Evolutionary conservation across 1,139 yeast genomes (phyloP).

Genomic region (Scheffersomyces cryptocercus): DNA sequence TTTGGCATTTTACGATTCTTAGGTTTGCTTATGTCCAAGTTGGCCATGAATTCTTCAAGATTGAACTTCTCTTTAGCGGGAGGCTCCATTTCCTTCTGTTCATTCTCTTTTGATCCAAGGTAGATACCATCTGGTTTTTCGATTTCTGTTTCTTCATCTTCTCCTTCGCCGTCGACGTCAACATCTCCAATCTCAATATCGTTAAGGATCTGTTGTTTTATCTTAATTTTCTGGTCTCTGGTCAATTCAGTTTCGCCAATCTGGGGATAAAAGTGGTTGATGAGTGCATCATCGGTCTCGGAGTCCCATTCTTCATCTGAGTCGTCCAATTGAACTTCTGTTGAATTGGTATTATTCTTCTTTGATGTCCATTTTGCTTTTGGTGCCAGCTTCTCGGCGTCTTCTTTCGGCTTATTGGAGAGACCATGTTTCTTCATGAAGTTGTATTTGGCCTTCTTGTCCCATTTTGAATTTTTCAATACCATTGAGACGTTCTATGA

Average conservation of each 20-base stretch:
- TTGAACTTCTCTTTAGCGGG: slow-evolving; percentile 10
- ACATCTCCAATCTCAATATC: slow-evolving; percentile 24
- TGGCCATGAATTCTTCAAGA: slow-evolving; percentile 28
- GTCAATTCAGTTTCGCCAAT: slow-evolving; percentile 35
- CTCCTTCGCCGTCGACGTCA: slow-evolving; percentile 14
- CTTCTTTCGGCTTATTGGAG: slow-evolving; percentile 5
- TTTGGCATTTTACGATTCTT: slow-evolving; percentile 33
- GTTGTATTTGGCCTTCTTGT: slow-evolving; percentile 42
- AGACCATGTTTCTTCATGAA: slow-evolving; percentile 44
- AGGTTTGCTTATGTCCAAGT: slow-evolving; percentile 13
- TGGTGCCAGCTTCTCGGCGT: slow-evolving; percentile 16
- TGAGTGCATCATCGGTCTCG: slow-evolving; percentile 43
- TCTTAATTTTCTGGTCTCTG: slow-evolving; percentile 36
- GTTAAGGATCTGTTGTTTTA: slow-evolving; percentile 38
- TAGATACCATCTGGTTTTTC: slow-evolving; percentile 4
- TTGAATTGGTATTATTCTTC: slow-evolving; percentile 12
- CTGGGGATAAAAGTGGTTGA: slow-evolving; percentile 44
- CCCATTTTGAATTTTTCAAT: slow-evolving; percentile 47
- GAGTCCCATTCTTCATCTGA: slow-evolving; percentile 45
- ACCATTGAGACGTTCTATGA: slow-evolving; percentile 29
- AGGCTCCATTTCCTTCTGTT: slow-evolving; percentile 1
- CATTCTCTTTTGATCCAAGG: slow-evolving; percentile 2
- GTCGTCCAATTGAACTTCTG: slow-evolving; percentile 24
- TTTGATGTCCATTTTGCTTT: slow-evolving; percentile 39
- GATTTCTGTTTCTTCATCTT: slow-evolving; percentile 9